Percentiles rank a stretch among this genome's conserved stretches.
phyloP scores from a whole-genome alignment of 805 yeast species.

The Ascoidea asiatica region DNA sequence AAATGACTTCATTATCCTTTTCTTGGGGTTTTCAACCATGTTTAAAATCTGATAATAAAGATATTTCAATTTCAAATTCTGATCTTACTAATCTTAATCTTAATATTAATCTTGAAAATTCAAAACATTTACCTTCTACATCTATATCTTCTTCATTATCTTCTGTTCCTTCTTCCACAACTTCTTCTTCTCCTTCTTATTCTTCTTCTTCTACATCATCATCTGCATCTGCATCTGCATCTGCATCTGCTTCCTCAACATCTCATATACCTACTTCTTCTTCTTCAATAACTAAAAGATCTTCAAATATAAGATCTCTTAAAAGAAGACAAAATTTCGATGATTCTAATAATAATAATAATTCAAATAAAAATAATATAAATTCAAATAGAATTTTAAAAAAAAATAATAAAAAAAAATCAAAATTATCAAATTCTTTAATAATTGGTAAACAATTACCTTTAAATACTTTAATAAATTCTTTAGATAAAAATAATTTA shows the following conservation, averaged over 20 bases:
- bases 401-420: too few relatives aligned
- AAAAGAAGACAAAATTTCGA: background rate
- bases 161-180: background rate
- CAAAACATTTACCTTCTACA: too few relatives aligned
- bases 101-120: too few relatives aligned
- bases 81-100: background rate
- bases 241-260: background rate
- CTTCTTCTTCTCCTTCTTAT: background rate
- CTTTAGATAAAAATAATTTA: conserved; percentile 44
- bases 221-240: too few relatives aligned
- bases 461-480: conserved; percentile 49
- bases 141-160: too few relatives aligned
- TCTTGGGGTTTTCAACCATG: conserved; percentile 8
- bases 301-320: background rate
- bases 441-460: conserved; percentile 51
- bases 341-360: background rate
- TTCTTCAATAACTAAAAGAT: background rate
- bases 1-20: conserved; percentile 6
- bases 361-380: too few relatives aligned
- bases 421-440: background rate
- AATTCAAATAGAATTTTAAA: background rate
- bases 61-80: too few relatives aligned
- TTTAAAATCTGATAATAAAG: background rate
- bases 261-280: background rate
- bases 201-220: background rate